Base-by-base conservation (phyloP, 352 stramenopile genomes). In the Phytophthora vignae region DNA sequence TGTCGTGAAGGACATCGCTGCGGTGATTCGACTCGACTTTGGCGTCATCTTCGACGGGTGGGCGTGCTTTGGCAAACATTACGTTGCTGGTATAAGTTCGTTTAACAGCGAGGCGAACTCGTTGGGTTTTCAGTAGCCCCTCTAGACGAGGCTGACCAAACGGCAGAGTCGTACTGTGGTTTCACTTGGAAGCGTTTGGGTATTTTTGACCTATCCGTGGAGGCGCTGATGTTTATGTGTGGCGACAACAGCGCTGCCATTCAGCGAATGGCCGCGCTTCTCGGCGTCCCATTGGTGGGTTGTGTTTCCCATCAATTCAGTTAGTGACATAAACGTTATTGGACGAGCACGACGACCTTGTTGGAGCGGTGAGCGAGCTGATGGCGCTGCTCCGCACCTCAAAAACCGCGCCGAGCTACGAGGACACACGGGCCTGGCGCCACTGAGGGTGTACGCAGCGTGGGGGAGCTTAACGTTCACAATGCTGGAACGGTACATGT, bases 281-380 rank as follows among this genome's bases (percentile, higher is more conserved):
- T 62, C 11, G 40, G 40, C 12, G 31, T 42, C n/a, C 38, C 40
- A 44, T 50, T 61, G 62, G 40, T 62, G 1, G 62, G 38, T 17
- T 69, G 62, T 7, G 52, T 29, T 8, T 57, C n/a, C 4, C 62
- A 62, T 21, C 62, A 25, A 14, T 62, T 69, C 19, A 69, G 62
- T 19, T 69, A 17, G 52, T 53, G 14, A 38, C 40, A 19, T 44
- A 55, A 36, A 48, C 1, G 21, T 27, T 50, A 21, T 19, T 67
- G 21, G 50, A 2, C 6, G 10, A 59, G 12, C 50, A 67, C 50
- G 36, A 67, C 1, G 22, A 46, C 22, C 36, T 56, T 1, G 38
- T 55, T 5, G 52, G 3, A 14, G 17, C 33, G 1, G 38, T 60
- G 8, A 31, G 3, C 21, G 38, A 11, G 15, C 38, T 67, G 2